Base-by-base conservation (phyloP, 768 basidiomycete genomes). In the Pholiota conissans region DNA sequence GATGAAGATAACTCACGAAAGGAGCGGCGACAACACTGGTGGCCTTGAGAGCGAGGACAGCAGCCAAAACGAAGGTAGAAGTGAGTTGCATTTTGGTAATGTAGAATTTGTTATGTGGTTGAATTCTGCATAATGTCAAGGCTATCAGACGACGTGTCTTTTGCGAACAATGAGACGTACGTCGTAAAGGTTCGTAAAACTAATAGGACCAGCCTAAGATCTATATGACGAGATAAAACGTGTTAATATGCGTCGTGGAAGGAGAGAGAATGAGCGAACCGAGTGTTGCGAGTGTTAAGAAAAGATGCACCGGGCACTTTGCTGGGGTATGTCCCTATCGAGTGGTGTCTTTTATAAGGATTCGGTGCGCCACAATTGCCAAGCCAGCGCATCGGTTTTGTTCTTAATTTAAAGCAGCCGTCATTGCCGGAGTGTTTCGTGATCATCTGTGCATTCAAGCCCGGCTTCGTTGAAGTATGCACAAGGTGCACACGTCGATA, bases 171-270 rank as follows among this genome's bases (percentile, higher is more conserved):
- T n/a, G n/a, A n/a, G n/a, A 32, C 39, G 5, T 45, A 54, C 39
- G 49, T 57, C 42, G 37, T 50, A 29, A 52, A 45, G 49, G 37
- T 30, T 34, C 18, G 34, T 57, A 27, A 26, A 14, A 53, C 6
- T 11, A 22, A 45, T 57, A 57, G 49, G 56, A 57, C 56, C 56
- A 52, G 56, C 56, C 49, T 57, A 57, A n/a, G n/a, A 26, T 49
- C 50, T 51, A 29, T 13, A n/a, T 7, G 18, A 9, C 6, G 24
- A n/a, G 34, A 14, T 14, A n/a, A 32, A 13, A 29, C 39, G 20
- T 39, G n/a, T 40, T 10, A n/a, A 1, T 1, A n/a, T 32, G 13
- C 30, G 18, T 11, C 2, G 1, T 5, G 1, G 27, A 3, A 20
- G 14, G 24, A 7, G 16, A n/a, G 6, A 28, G 7, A 10, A 26